Percentiles rank a stretch among this genome's conserved stretches.
Evolutionary conservation across 768 basidiomycete genomes (phyloP).

Genomic region (Xerocomus spinulosus): DNA sequence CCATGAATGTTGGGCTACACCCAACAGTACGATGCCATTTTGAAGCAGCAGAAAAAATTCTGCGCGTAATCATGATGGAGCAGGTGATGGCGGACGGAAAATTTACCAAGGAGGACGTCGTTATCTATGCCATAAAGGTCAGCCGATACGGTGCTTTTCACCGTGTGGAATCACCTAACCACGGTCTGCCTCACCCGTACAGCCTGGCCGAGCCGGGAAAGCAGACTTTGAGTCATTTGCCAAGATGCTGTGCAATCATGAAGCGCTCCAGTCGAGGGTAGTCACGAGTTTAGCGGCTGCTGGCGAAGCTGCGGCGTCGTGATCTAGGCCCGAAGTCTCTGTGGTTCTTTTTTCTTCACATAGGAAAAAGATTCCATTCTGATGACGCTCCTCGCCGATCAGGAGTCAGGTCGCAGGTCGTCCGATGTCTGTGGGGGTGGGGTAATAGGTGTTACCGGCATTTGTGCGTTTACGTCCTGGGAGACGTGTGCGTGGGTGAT

Average conservation of each 20-base stretch:
- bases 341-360: not conserved
- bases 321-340: slow-evolving; percentile 3
- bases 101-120: slow-evolving; percentile 37
- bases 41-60: slow-evolving; percentile 49
- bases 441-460: slow-evolving; percentile 10
- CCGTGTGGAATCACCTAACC: not conserved
- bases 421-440: slow-evolving; percentile 10
- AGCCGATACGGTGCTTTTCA: slow-evolving; percentile 4
- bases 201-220: slow-evolving; percentile 41
- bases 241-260: slow-evolving; percentile 39
- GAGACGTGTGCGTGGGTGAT: slow-evolving; percentile 2
- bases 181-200: slow-evolving; percentile 1
- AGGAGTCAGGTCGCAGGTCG: slow-evolving; percentile 21
- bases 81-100: slow-evolving; percentile 27
- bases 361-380: not conserved
- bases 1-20: slow-evolving; percentile 59
- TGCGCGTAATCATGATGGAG: slow-evolving; percentile 56
- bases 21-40: slow-evolving; percentile 55
- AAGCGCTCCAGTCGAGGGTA: slow-evolving; percentile 23
- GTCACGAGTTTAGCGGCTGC: not conserved
- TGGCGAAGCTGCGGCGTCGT: slow-evolving; percentile 10
- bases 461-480: slow-evolving; percentile 7
- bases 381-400: slow-evolving; percentile 10
- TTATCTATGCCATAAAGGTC: slow-evolving; percentile 66
- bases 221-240: slow-evolving; percentile 54